Percentiles rank a stretch among this genome's conserved stretches.
phyloP scores from a whole-genome alignment of 2,329 filamentous ascomycete species.

The Aspergillus pseudotamarii region DNA sequence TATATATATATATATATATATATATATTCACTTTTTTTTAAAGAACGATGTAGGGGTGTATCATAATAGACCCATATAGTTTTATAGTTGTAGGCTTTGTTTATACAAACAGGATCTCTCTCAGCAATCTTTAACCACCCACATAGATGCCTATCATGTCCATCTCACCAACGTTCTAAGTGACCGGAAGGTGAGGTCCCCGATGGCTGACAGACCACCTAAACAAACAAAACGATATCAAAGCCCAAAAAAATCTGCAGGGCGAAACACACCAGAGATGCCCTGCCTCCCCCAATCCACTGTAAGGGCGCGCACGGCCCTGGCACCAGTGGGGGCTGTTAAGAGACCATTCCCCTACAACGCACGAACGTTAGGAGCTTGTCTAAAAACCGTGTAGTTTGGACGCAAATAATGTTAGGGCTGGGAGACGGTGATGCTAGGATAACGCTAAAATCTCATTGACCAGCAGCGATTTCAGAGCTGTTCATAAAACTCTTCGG shows the following conservation, averaged over 20 bases:
- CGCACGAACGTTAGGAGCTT: too few species aligned
- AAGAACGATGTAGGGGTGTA: too few species aligned
- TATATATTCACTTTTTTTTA: too few species aligned
- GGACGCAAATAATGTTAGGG: neutral
- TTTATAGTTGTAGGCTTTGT: too few species aligned
- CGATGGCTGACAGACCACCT: neutral
- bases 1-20: too few species aligned
- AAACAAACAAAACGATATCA: neutral
- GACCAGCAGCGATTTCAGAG: neutral
- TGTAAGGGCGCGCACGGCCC: neutral
- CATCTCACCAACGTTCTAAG: too few species aligned
- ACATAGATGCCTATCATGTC: too few species aligned
- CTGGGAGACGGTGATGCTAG: neutral
- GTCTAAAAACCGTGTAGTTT: neutral
- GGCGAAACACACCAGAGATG: neutral
- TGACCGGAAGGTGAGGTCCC: neutral
- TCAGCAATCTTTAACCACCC: too few species aligned
- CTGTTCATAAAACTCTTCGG: neutral
- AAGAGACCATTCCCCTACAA: neutral
- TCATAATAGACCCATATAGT: too few species aligned
- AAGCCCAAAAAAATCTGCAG: neutral
- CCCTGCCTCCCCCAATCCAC: neutral
- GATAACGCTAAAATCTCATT: neutral
- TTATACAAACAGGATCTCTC: too few species aligned
- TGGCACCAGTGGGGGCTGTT: neutral